These are phyloP conservation scores for Cladosporium halotolerans DNA, from an alignment of 2,329 filamentous ascomycete genomes.

Conservation along the genomic window DNA sequence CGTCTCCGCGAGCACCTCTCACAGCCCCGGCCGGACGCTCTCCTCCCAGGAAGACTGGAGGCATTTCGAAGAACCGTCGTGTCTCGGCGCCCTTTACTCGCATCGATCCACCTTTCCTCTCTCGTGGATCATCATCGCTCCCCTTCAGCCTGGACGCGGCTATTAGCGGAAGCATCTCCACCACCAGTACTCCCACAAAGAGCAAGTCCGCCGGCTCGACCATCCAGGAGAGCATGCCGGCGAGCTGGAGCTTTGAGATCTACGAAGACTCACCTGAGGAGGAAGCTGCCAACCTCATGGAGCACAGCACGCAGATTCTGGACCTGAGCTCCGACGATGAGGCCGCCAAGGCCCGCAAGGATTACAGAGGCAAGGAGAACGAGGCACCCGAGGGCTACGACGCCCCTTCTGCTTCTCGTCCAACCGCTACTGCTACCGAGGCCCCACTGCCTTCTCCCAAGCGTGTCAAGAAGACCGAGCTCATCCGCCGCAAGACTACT, in stretches of 20 bases:
- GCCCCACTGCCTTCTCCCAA: slow-evolving; percentile 9
- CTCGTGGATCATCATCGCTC: slow-evolving; percentile 39
- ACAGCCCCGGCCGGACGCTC: slow-evolving; percentile 73
- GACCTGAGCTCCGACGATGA: slow-evolving; percentile 90
- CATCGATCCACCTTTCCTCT: slow-evolving; percentile 63
- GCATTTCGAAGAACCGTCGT: slow-evolving; percentile 59
- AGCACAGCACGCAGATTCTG: slow-evolving; percentile 78
- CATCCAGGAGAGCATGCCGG: slow-evolving; percentile 52
- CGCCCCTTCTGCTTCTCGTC: slow-evolving; percentile 21
- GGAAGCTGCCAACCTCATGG: slow-evolving; percentile 84
- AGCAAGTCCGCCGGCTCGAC: slow-evolving; percentile 40
- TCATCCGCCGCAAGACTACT: slow-evolving; percentile 26
- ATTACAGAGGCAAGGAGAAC: slow-evolving; percentile 80
- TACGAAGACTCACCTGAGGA: slow-evolving; percentile 88
- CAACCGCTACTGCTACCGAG: slow-evolving; percentile 7
- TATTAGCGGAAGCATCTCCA: slow-evolving; percentile 66
- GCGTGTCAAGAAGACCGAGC: slow-evolving; percentile 21
- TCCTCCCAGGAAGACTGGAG: slow-evolving; percentile 64
- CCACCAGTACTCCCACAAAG: slow-evolving; percentile 32
- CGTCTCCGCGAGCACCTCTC: slow-evolving; percentile 37
- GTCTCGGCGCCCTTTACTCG: slow-evolving; percentile 60
- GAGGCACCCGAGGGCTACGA: slow-evolving; percentile 60
- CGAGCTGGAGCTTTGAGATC: slow-evolving; percentile 83
- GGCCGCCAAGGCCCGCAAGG: slow-evolving; percentile 50
- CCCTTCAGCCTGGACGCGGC: slow-evolving; percentile 84